These are phyloP conservation scores for Boletus tylopilopsis DNA, from an alignment of 768 basidiomycete species.

Conservation along the genomic window DNA sequence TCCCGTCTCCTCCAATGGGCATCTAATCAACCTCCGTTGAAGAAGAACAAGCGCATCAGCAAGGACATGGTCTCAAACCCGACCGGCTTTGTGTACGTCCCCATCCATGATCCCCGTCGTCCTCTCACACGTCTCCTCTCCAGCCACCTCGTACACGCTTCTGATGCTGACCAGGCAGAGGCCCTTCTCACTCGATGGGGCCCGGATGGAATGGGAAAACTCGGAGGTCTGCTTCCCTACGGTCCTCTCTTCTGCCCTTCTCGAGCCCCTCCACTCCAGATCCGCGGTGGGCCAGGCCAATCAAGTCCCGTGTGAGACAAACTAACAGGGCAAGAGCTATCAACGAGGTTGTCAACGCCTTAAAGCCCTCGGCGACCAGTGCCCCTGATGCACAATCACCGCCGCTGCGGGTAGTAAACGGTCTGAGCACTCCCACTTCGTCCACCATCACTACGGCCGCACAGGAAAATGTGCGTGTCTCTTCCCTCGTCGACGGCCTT, in stretches of 20 bases:
- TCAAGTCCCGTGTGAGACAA: constrained; percentile 72
- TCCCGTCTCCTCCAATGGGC: constrained; percentile 60
- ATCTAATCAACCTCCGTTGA: constrained; percentile 36
- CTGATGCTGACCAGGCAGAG: constrained; percentile 85
- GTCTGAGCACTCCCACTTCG: constrained; percentile 63
- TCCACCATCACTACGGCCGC: constrained; percentile 76
- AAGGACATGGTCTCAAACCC: constrained; percentile 90
- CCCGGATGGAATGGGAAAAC: constrained; percentile 82
- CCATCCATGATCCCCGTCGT: constrained; percentile 4
- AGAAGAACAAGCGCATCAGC: constrained; percentile 65
- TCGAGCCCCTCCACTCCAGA: constrained; percentile 44
- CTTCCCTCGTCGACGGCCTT: constrained; percentile 42
- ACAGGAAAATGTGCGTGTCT: constrained; percentile 56
- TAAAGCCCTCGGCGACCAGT: constrained; percentile 53
- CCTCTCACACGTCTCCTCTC: constrained; percentile 18
- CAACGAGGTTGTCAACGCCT: constrained; percentile 71
- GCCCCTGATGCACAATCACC: constrained; percentile 40
- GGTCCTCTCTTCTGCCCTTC: constrained; percentile 16
- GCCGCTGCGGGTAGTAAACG: constrained; percentile 77
- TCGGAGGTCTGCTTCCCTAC: constrained; percentile 60
- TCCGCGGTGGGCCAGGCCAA: constrained; percentile 85
- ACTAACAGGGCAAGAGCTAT: constrained; percentile 67
- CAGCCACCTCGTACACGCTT: constrained; percentile 89
- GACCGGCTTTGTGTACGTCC: constrained; percentile 76
- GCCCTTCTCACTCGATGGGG: constrained; percentile 86